Evolutionary conservation across 2,329 filamentous ascomycete genomes (phyloP).

Genomic region (Ascochyta lentis): DNA sequence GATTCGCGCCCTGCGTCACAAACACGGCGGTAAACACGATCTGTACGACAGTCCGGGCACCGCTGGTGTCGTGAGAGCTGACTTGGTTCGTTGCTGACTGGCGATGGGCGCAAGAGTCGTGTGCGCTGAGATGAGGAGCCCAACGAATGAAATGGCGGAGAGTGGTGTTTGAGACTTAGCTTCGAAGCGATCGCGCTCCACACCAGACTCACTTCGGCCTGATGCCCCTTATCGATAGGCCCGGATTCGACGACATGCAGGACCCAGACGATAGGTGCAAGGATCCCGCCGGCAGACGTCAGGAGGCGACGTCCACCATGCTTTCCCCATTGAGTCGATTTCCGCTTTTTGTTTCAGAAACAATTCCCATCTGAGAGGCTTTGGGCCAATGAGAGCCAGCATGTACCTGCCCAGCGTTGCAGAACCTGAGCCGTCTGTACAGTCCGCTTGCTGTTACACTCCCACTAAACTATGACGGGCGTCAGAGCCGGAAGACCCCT

Average conservation of each 20-base stretch:
- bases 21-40: conserved; percentile 27
- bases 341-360: conserved; percentile 42
- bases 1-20: conserved; percentile 23
- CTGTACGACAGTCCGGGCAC: conserved; percentile 16
- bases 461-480: conserved; percentile 36
- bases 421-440: conserved; percentile 15
- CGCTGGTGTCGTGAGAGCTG: conserved; percentile 8
- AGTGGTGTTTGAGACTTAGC: conserved; percentile 34
- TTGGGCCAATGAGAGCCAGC: conserved; percentile 29
- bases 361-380: conserved; percentile 28
- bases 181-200: conserved; percentile 27
- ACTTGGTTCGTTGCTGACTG: conserved; percentile 26
- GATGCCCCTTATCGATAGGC: conserved; percentile 35
- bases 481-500: conserved; percentile 28
- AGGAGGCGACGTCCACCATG: conserved; percentile 26
- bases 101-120: conserved; percentile 14
- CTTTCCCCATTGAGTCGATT: conserved; percentile 21
- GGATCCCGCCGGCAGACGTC: conserved; percentile 22
- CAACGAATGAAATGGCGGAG: conserved; percentile 25
- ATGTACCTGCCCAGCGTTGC: conserved; percentile 38
- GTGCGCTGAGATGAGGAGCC: conserved; percentile 22
- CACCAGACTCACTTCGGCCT: conserved; percentile 20
- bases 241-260: conserved; percentile 24
- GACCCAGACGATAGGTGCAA: conserved; percentile 9
- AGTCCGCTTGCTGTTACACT: conserved; percentile 29